These are phyloP conservation scores for Pestalotiopsis sp. DNA, from an alignment of 2,329 filamentous ascomycete species.

Conservation along the genomic window DNA sequence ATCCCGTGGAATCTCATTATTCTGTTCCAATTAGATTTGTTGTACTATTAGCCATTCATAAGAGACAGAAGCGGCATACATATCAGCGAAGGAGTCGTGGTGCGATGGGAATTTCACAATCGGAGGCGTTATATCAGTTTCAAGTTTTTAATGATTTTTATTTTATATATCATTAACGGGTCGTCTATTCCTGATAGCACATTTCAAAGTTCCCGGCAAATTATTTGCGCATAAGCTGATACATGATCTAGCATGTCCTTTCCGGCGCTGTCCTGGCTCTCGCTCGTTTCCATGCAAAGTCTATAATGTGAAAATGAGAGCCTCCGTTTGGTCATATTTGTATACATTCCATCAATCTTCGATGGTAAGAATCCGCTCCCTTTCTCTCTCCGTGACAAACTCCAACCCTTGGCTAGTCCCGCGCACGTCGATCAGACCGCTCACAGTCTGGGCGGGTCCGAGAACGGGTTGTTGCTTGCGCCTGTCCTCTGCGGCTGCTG, in stretches of 20 bases:
- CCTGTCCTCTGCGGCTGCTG: conserved; percentile 26
- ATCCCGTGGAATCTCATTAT: background rate
- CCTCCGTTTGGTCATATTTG: background rate
- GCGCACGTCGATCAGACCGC: background rate
- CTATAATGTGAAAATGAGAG: background rate
- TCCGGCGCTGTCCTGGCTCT: background rate
- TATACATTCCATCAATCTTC: background rate
- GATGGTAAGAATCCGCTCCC: background rate
- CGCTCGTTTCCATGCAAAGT: background rate
- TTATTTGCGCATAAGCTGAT: background rate
- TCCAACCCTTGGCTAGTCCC: background rate
- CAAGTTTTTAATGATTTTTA: conserved; percentile 5
- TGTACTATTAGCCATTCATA: background rate
- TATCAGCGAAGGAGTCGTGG: background rate
- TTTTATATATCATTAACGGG: conserved; percentile 13
- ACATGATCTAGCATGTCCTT: background rate
- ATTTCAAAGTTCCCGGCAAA: background rate
- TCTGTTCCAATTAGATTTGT: background rate
- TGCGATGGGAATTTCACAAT: background rate
- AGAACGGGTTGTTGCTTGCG: conserved; percentile 15
- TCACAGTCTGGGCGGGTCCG: conserved; percentile 15
- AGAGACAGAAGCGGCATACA: background rate
- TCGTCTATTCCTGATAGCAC: conserved; percentile 38
- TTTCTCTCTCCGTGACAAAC: background rate
- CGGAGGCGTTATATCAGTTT: background rate